Evolutionary conservation across 768 basidiomycete genomes (phyloP), one percentile per base, ranked within the genome.

Genomic region (Aureoboletus auriporus): DNA sequence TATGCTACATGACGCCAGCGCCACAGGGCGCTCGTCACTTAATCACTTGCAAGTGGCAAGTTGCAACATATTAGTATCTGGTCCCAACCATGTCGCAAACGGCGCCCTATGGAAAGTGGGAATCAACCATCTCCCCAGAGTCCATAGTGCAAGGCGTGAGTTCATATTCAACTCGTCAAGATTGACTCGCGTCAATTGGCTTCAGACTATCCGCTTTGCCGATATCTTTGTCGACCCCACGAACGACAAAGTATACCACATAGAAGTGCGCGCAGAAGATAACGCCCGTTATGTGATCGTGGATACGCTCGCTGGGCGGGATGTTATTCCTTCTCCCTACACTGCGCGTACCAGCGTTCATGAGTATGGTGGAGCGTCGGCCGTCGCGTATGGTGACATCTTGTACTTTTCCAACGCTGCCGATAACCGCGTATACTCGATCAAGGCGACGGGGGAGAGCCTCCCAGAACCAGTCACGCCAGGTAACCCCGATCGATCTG

Each of bases 291-390:
- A 60, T 43, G 80, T 83, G 1, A 65, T 89, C 20, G 76, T 90
- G 13, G 68, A 79, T 26, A 79, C 80, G 0, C 45, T 64, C 23
- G 65, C 67, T 5, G 51, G 47, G 34, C 62, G 64, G 36, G 88
- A 89, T 40, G 58, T 86, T 20, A 71, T 82, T 11, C 75, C 75
- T 2, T 58, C 67, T 29, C 73, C 71, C 0, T 86, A 77, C 74
- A 84, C 76, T 60, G 79, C 71, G 5, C 71, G 78, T 30, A 76
- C 78, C 0, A 62, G 72, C 13, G 84, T 88, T 3, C 78, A 86
- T 23, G 86, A 87, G 61, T 88, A 88, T 44, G 86, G 88, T 0
- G 88, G 88, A 11, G 79, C 74, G 2, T 68, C 82, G 2, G 80
- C 80, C 1, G 71, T 77, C 16, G 79, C 79, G 1, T 65, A 77